Conservation (phyloP, 805 yeast genomes). For the Ogataea populi-albae region DNA sequence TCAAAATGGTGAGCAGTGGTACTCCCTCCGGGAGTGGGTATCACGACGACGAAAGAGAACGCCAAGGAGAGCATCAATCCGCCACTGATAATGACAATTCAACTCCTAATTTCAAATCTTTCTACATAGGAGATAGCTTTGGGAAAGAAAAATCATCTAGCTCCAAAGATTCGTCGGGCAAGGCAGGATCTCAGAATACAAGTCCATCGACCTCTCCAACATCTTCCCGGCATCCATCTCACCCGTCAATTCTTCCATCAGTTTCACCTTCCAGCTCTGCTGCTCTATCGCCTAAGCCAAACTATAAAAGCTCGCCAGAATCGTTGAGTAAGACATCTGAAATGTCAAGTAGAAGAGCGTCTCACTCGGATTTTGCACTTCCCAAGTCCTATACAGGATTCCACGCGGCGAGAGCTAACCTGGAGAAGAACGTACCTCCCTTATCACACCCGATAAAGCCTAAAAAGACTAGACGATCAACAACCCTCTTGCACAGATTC, state of each 20-base stretch:
- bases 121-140: slow-evolving; percentile 1
- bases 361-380: slow-evolving; percentile 10
- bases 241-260: neutral
- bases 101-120: slow-evolving; percentile 19
- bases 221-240: slow-evolving; percentile 3
- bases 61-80: no score
- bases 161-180: neutral
- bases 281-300: neutral
- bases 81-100: no score
- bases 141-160: neutral
- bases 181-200: slow-evolving; percentile 2
- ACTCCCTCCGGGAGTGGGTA: no score
- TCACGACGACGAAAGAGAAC: no score
- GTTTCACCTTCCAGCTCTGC: neutral
- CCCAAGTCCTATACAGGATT: slow-evolving; percentile 30
- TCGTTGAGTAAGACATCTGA: neutral
- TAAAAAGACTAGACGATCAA: slow-evolving; percentile 21
- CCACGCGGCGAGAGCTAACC: slow-evolving; percentile 21
- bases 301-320: neutral
- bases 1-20: no score
- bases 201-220: slow-evolving; percentile 16
- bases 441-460: slow-evolving; percentile 19
- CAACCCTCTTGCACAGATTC: slow-evolving; percentile 22
- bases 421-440: slow-evolving; percentile 17
- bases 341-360: slow-evolving; percentile 6